Evolutionary conservation across 805 yeast species (phyloP).

Genomic region (Saccharomyces jurei): DNA sequence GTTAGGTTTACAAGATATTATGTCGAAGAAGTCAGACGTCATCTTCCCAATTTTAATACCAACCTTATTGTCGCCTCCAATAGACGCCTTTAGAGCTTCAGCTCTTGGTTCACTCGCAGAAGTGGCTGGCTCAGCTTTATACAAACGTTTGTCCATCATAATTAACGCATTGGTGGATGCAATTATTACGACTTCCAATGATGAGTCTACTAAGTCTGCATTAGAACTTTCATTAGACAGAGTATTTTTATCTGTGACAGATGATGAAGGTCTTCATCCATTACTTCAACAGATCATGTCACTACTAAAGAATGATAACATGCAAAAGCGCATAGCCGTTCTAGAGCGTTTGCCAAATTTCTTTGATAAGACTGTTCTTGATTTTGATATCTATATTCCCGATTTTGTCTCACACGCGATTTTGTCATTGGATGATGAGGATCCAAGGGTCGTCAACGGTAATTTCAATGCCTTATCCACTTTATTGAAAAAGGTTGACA

Average conservation of each 20-base stretch:
- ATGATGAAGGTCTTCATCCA: conserved; percentile 75
- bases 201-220: conserved; percentile 33
- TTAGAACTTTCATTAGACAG: conserved; percentile 52
- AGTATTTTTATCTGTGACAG: conserved; percentile 64
- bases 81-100: conserved; percentile 74
- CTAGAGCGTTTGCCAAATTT: conserved; percentile 63
- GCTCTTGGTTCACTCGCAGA: conserved; percentile 82
- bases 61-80: conserved; percentile 70
- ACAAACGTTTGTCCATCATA: conserved; percentile 63
- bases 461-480: conserved; percentile 59
- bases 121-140: conserved; percentile 80
- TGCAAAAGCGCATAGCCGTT: conserved; percentile 52
- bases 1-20: conserved; percentile 81
- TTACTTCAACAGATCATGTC: conserved; percentile 72
- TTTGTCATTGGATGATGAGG: conserved; percentile 61
- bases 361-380: conserved; percentile 57
- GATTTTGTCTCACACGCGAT: conserved; percentile 72
- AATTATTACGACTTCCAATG: conserved; percentile 27
- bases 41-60: conserved; percentile 93
- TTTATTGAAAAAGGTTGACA: conserved; percentile 62
- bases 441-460: conserved; percentile 51
- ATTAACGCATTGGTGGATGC: conserved; percentile 67
- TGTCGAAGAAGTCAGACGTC: conserved; percentile 82
- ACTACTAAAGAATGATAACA: conserved; percentile 69
- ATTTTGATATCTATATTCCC: conserved; percentile 61